Evolutionary conservation across 352 stramenopile genomes (phyloP).

Genomic region (Pseudoperonospora humuli): DNA sequence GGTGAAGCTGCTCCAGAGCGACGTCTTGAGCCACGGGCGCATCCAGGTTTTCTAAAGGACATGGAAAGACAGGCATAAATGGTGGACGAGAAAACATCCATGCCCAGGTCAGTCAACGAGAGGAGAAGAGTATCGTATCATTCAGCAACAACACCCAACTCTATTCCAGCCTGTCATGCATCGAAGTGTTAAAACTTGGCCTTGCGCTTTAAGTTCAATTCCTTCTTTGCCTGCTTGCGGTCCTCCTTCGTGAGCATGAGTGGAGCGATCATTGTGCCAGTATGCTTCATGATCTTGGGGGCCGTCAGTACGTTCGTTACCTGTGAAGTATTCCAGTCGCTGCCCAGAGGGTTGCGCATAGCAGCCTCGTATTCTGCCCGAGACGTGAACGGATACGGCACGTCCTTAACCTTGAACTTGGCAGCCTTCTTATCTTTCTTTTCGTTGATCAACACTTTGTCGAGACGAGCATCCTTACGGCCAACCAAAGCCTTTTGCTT

Average conservation of each 20-base stretch:
- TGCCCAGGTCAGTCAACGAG: too few relatives aligned
- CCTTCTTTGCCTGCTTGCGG: slow-evolving; percentile 76
- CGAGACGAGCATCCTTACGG: slow-evolving; percentile 66
- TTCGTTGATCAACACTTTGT: slow-evolving; percentile 77
- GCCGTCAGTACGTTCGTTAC: slow-evolving; percentile 89
- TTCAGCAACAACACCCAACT: slow-evolving; percentile 27
- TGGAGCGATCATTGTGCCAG: slow-evolving; percentile 91
- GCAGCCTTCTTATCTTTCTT: slow-evolving; percentile 86
- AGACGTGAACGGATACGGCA: slow-evolving; percentile 97
- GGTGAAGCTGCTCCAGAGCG: not conserved
- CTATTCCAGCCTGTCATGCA: slow-evolving; percentile 17
- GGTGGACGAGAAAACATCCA: too few relatives aligned
- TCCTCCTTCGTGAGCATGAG: slow-evolving; percentile 84
- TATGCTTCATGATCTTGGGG: slow-evolving; percentile 90
- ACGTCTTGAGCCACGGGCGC: too few relatives aligned
- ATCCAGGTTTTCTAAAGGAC: too few relatives aligned
- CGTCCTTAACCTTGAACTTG: slow-evolving; percentile 79
- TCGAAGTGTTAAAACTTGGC: slow-evolving; percentile 55
- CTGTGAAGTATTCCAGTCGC: slow-evolving; percentile 91
- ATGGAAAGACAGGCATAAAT: too few relatives aligned
- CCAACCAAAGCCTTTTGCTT: slow-evolving; percentile 62
- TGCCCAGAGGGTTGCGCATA: slow-evolving; percentile 91
- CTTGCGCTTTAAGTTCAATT: slow-evolving; percentile 72
- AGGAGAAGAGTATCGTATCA: too few relatives aligned
- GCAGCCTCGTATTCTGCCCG: slow-evolving; percentile 96